Evolutionary conservation across 495 filamentous ascomycete species (phyloP).

Genomic region (Xylaria curta): DNA sequence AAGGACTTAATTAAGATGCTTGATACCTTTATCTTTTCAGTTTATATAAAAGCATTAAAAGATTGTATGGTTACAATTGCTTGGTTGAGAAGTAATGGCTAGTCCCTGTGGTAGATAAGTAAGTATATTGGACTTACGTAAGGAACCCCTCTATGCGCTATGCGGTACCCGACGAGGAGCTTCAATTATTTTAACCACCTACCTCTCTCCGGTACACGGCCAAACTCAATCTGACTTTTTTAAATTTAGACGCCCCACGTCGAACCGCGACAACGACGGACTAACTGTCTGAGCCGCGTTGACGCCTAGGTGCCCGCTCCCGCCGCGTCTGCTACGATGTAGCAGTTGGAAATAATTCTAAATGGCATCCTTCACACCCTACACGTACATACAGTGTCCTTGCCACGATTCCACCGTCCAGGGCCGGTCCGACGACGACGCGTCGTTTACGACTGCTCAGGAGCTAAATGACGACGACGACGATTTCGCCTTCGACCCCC

Average conservation of each 20-base stretch:
- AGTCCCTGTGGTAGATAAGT: too few species aligned
- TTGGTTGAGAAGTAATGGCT: background rate
- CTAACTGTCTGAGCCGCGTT: background rate
- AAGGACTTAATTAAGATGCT: too few species aligned
- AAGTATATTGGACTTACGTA: background rate
- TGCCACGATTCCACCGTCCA: conserved; percentile 69
- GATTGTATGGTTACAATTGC: background rate
- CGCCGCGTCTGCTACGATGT: conserved; percentile 35
- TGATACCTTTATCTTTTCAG: too few species aligned
- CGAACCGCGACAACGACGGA: background rate
- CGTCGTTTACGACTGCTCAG: conserved; percentile 41
- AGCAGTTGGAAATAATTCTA: conserved; percentile 33
- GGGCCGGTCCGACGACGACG: conserved; percentile 50
- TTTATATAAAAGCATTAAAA: too few species aligned
- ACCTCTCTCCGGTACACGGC: background rate
- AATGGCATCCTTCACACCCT: conserved; percentile 83
- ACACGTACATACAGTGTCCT: conserved; percentile 90
- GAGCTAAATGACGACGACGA: conserved; percentile 68
- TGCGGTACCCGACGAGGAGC: background rate
- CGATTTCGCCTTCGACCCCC: conserved; percentile 84
- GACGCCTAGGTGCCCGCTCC: background rate
- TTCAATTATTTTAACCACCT: background rate
- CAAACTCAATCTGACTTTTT: conserved; percentile 2
- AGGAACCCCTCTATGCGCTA: background rate
- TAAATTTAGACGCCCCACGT: background rate